Percentiles rank a stretch among this genome's conserved stretches.
Conservation (phyloP, 768 basidiomycete genomes). For the Cystobasidium tubakii region DNA sequence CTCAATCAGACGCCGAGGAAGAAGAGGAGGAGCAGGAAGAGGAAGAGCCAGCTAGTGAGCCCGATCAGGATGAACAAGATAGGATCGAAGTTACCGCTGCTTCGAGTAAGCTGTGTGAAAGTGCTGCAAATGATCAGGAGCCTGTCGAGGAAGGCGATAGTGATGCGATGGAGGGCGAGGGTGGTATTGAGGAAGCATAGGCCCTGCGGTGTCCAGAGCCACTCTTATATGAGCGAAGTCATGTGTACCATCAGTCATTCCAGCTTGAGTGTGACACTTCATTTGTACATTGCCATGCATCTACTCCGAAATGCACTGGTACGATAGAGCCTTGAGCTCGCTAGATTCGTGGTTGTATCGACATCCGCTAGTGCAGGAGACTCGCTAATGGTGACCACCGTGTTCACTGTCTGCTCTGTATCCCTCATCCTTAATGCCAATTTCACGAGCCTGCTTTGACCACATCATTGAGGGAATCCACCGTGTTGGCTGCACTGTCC, state of each 20-base stretch:
- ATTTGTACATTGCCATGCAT: slow-evolving; percentile 1
- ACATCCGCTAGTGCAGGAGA: background rate
- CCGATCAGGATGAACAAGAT: slow-evolving; percentile 12
- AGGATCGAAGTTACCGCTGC: slow-evolving; percentile 19
- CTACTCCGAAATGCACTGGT: background rate
- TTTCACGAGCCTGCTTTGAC: slow-evolving; percentile 30
- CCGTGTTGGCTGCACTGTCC: slow-evolving; percentile 29
- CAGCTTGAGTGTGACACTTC: background rate
- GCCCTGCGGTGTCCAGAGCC: background rate
- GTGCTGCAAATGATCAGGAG: slow-evolving; percentile 3
- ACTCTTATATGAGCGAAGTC: no score
- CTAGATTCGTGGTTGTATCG: no score
- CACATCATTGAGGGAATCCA: slow-evolving; percentile 33
- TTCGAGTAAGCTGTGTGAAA: slow-evolving; percentile 5
- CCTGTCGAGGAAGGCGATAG: background rate
- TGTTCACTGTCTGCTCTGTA: background rate
- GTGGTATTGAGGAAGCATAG: slow-evolving; percentile 17
- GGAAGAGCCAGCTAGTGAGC: background rate
- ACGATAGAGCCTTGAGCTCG: no score
- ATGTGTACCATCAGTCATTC: background rate
- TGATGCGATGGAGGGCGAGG: background rate
- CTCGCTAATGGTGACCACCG: slow-evolving; percentile 2
- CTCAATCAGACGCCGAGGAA: slow-evolving; percentile 12
- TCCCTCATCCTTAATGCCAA: slow-evolving; percentile 27
- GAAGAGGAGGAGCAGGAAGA: slow-evolving; percentile 19